Percentiles rank a stretch among this genome's conserved stretches.
These are phyloP conservation scores for Malania oleifera DNA, from an alignment of 164 flowering plant genomes.

Conservation along the genomic window DNA sequence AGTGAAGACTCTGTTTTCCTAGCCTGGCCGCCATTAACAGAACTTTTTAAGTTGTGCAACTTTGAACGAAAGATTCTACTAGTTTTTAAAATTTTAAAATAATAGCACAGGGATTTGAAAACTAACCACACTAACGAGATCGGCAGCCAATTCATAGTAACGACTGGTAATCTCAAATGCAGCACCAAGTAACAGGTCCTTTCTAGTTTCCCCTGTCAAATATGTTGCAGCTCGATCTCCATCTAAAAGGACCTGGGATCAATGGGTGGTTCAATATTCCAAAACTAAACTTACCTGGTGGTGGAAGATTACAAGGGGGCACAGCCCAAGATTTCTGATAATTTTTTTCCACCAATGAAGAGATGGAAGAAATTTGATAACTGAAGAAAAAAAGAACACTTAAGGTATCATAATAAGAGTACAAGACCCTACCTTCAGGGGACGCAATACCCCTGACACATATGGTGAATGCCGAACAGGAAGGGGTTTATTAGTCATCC, in stretches of 20 bases:
- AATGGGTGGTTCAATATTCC: conserved; percentile 1
- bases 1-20: conserved; percentile 84
- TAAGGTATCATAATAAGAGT: not conserved
- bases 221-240: conserved; percentile 63
- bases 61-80: not conserved
- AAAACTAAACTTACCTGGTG: too few species aligned
- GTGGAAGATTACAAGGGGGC: too few species aligned
- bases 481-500: conserved; percentile 93
- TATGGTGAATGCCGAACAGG: conserved; percentile 92
- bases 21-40: conserved; percentile 38
- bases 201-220: conserved; percentile 45
- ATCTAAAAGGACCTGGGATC: conserved; percentile 58
- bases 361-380: too few species aligned
- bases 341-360: too few species aligned
- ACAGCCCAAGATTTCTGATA: too few species aligned
- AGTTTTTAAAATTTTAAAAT: not conserved
- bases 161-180: conserved; percentile 67
- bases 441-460: conserved; percentile 74
- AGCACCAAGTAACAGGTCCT: conserved; percentile 51
- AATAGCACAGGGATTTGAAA: not conserved
- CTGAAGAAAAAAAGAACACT: too few species aligned
- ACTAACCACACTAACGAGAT: conserved; percentile 79
- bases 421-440: conserved; percentile 75
- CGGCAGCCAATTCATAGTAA: conserved; percentile 67
- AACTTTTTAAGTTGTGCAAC: not conserved